phyloP scores from a whole-genome alignment of 2,329 filamentous ascomycete genomes.

The Hymenoscyphus scutula region DNA sequence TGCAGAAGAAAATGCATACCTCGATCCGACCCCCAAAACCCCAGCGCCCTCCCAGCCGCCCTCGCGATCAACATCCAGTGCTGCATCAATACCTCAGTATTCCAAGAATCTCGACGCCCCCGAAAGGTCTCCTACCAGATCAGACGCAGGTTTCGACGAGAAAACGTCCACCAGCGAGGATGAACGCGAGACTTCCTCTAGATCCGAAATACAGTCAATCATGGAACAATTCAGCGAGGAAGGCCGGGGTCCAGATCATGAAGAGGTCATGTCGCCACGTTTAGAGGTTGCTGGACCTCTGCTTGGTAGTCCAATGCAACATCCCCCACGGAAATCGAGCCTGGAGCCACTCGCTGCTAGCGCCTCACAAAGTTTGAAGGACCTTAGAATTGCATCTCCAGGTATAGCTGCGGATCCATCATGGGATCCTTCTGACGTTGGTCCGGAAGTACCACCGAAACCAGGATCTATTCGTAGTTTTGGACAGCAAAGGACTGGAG shows the following conservation, averaged over 20 bases:
- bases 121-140: conserved; percentile 46
- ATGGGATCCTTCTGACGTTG: conserved; percentile 33
- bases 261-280: conserved; percentile 90
- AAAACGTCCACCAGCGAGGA: conserved; percentile 58
- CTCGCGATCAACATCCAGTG: conserved; percentile 37
- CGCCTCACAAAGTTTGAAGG: conserved; percentile 30
- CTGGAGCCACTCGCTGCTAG: conserved; percentile 60
- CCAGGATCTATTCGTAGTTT: conserved; percentile 35
- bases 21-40: conserved; percentile 47
- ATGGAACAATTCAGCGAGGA: conserved; percentile 92
- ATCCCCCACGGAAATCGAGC: conserved; percentile 83
- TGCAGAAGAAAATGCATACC: conserved; percentile 40
- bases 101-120: conserved; percentile 40
- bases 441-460: conserved; percentile 43
- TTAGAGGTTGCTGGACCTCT: conserved; percentile 80
- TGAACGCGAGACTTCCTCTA: conserved; percentile 66
- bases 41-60: conserved; percentile 42
- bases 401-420: conserved; percentile 16
- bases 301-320: conserved; percentile 62
- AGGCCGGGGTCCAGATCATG: conserved; percentile 66
- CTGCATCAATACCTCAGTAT: conserved; percentile 35
- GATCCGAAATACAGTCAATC: conserved; percentile 90
- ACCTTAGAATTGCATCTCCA: conserved; percentile 30
- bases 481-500: conserved; percentile 23
- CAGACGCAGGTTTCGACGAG: conserved; percentile 57